phyloP scores from a whole-genome alignment of 1,139 yeast genomes.

The Candida dubliniensis region DNA sequence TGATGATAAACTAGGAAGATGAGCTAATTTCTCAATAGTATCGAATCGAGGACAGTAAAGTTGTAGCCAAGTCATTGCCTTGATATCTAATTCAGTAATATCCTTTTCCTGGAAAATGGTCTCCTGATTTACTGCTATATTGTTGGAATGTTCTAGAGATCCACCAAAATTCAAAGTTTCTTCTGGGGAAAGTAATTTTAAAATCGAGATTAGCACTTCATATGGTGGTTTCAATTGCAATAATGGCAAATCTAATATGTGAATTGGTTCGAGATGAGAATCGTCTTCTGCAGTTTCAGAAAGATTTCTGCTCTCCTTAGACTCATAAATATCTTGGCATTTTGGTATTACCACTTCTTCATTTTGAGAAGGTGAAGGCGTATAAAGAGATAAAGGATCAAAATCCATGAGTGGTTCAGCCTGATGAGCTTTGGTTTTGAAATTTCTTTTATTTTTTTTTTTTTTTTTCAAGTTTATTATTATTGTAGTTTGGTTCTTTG shows the following conservation, averaged over 20 bases:
- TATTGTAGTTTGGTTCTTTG: no score
- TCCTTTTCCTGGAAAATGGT: slow-evolving; percentile 14
- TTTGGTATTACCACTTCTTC: background rate
- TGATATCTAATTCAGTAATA: slow-evolving; percentile 16
- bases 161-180: slow-evolving; percentile 57
- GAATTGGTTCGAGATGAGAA: slow-evolving; percentile 40
- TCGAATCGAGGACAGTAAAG: slow-evolving; percentile 34
- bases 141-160: background rate
- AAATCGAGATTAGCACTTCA: slow-evolving; percentile 42
- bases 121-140: slow-evolving; percentile 10
- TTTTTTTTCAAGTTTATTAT: no score
- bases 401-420: slow-evolving; percentile 28
- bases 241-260: slow-evolving; percentile 67
- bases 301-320: no score
- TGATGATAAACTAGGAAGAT: slow-evolving; percentile 27
- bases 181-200: slow-evolving; percentile 53
- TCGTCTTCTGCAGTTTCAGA: slow-evolving; percentile 17
- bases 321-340: no score
- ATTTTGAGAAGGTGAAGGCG: slow-evolving; percentile 21
- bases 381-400: slow-evolving; percentile 46
- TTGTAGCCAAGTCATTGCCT: slow-evolving; percentile 43
- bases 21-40: slow-evolving; percentile 22
- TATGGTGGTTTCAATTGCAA: slow-evolving; percentile 50
- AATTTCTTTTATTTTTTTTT: no score
- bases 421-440: background rate